Evolutionary conservation across 2,329 filamentous ascomycete genomes (phyloP).

Genomic region (Apiospora koreana): DNA sequence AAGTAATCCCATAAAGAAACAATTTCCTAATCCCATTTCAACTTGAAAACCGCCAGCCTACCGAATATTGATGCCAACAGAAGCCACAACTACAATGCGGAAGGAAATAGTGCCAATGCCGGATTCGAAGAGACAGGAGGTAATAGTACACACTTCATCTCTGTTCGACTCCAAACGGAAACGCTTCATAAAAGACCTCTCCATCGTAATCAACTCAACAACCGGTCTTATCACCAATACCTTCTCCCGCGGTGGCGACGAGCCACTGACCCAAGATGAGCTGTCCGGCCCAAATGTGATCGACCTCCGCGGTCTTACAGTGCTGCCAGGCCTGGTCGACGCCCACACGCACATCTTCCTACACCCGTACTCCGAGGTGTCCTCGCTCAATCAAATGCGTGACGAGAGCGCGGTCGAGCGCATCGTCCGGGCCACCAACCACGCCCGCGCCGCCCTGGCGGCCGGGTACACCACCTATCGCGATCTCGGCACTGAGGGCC

Average conservation of each 20-base stretch:
- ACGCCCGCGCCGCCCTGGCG: slow-evolving; percentile 51
- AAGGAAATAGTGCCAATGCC: neutral
- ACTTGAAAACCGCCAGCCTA: neutral
- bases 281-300: slow-evolving; percentile 31
- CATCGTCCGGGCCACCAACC: slow-evolving; percentile 54
- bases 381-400: slow-evolving; percentile 48
- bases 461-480: slow-evolving; percentile 62
- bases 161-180: slow-evolving; percentile 49
- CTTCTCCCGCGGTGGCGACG: slow-evolving; percentile 26
- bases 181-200: slow-evolving; percentile 40
- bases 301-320: slow-evolving; percentile 53
- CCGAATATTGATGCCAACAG: no score
- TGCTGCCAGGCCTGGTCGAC: slow-evolving; percentile 56
- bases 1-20: neutral
- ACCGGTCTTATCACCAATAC: slow-evolving; percentile 43
- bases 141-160: slow-evolving; percentile 45
- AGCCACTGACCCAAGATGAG: neutral
- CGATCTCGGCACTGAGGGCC: slow-evolving; percentile 55
- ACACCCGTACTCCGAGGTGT: slow-evolving; percentile 44
- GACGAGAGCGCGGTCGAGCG: slow-evolving; percentile 60
- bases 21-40: neutral
- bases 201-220: slow-evolving; percentile 40
- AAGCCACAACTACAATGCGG: neutral
- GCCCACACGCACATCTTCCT: slow-evolving; percentile 59
- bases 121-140: neutral